These are phyloP conservation scores for Rhizopus arrhizus DNA, from an alignment of 371 early-diverging fungal species.

Conservation along the genomic window DNA sequence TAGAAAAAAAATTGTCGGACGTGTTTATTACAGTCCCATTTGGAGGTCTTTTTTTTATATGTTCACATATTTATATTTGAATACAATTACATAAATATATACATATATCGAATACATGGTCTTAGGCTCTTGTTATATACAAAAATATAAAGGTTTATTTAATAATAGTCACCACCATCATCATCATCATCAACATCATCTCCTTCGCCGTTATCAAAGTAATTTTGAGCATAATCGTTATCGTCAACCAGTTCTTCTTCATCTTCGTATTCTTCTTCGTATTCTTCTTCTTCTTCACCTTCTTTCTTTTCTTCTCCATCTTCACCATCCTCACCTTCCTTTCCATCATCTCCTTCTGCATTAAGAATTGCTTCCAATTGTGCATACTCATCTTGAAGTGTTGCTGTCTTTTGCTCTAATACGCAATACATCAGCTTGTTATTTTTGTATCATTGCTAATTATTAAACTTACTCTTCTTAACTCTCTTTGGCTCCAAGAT, in stretches of 20 bases:
- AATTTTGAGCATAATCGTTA: constrained; percentile 56
- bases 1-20: neutral
- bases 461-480: constrained; percentile 38
- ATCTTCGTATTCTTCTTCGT: constrained; percentile 49
- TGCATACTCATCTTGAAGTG: constrained; percentile 25
- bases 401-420: constrained; percentile 30
- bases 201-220: constrained; percentile 61
- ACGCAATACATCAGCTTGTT: neutral
- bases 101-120: no score
- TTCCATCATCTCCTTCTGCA: constrained; percentile 28
- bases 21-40: neutral
- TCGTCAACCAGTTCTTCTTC: constrained; percentile 58
- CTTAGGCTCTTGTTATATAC: no score
- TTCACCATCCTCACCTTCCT: constrained; percentile 33
- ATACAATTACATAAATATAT: neutral
- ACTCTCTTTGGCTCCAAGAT: constrained; percentile 45
- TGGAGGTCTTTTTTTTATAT: neutral
- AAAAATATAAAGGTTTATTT: neutral
- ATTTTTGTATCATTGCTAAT: neutral
- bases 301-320: constrained; percentile 34
- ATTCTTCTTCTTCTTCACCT: constrained; percentile 35
- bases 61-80: neutral
- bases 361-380: constrained; percentile 43
- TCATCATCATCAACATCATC: constrained; percentile 55
- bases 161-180: constrained; percentile 31